Base-by-base conservation (phyloP, 139 green algal species). In the Trebouxia sp. region DNA sequence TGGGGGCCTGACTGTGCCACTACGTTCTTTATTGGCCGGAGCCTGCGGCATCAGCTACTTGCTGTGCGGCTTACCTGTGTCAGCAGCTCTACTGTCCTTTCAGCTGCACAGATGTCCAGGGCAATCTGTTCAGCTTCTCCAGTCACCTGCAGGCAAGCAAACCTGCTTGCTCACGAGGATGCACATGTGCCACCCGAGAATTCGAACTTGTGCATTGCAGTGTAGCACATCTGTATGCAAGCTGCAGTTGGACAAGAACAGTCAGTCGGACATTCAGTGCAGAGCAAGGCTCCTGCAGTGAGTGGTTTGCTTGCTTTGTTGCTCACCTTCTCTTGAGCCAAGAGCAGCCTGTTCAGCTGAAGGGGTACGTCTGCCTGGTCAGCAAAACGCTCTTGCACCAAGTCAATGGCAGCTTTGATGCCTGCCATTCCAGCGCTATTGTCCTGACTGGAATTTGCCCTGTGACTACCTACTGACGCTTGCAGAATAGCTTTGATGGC, bases 301-400 rank as follows among this genome's bases (percentile, higher is more conserved):
- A n/a, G n/a, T n/a, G n/a, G n/a, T n/a, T n/a, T n/a, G n/a, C n/a
- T n/a, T n/a, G n/a, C n/a, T n/a, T n/a, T n/a, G n/a, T n/a, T n/a
- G n/a, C n/a, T 32, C 8, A 53, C 77, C 56, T 65, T 30, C 30
- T 48, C 76, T 38, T 47, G 76, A 51, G 38, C 35, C 22, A 58
- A 35, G 32, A 62, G 37, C 48, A 39, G 17, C 20, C 35, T 26
- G 10, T 76, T 56, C 26, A 75, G 47, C 14, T 75, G 45, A 8
- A 82, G 26, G 65, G 56, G 77, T 41, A 82, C 56, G 30, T 39
- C 20, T n/a, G 77, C n/a, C 11, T 82, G 56, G 8, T 56, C 41
- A 32, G 39, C 38, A 65, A 76, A 82, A 11, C 77, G 77, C 26
- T 82, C 56, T 17, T 45, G 56, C 4, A 82, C 45, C 56, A 82